Conservation (phyloP, 345 rosid species). For the Gossypium thurberi region DNA sequence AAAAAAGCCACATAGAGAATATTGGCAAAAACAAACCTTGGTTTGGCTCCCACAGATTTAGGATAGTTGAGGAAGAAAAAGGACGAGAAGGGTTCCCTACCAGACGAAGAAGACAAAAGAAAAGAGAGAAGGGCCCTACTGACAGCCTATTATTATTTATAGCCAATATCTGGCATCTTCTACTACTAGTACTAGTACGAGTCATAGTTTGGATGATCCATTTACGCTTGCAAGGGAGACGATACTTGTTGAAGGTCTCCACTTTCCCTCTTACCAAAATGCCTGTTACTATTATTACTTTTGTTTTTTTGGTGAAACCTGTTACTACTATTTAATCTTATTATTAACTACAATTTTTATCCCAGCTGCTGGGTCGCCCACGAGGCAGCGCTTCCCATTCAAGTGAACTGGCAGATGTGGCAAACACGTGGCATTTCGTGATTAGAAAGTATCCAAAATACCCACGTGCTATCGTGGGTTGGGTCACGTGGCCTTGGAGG, state of each 20-base stretch:
- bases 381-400: conserved; percentile 9
- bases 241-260: background rate
- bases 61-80: too few relatives aligned
- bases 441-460: background rate
- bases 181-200: too few relatives aligned
- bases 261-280: background rate
- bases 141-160: background rate
- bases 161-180: background rate
- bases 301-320: too few relatives aligned
- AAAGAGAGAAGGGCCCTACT: background rate
- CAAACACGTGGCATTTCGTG: background rate
- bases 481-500: conserved; percentile 29
- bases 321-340: too few relatives aligned
- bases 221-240: background rate
- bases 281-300: background rate
- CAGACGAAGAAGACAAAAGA: background rate
- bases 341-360: background rate
- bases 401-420: background rate
- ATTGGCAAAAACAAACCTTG: too few relatives aligned
- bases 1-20: too few relatives aligned
- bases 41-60: too few relatives aligned
- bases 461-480: conserved; percentile 24
- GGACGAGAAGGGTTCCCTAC: background rate
- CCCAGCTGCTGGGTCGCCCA: background rate
- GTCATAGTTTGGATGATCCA: too few relatives aligned